These are phyloP conservation scores for Globisporangium acanthophoron DNA, from an alignment of 352 stramenopile species.

Conservation along the genomic window DNA sequence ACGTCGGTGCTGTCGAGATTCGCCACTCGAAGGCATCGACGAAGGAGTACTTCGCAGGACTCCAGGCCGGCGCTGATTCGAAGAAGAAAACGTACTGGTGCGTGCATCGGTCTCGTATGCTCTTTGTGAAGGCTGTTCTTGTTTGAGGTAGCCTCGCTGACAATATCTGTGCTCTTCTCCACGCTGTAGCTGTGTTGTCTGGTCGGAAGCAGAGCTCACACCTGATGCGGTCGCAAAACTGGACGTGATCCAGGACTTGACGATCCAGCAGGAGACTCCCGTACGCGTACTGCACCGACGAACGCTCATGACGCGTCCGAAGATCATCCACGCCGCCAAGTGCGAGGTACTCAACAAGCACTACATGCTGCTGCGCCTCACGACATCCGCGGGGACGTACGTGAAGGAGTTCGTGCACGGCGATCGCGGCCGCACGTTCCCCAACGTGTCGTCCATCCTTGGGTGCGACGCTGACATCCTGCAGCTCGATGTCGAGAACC, in stretches of 20 bases:
- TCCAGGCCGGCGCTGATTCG: constrained; percentile 76
- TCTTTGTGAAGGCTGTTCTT: not conserved
- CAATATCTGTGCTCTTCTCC: no score
- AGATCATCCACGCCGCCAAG: constrained; percentile 85
- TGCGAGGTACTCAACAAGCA: constrained; percentile 93
- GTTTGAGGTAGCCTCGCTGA: not conserved
- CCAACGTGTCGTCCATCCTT: constrained; percentile 91
- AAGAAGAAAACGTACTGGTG: constrained; percentile 89
- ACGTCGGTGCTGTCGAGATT: constrained; percentile 73
- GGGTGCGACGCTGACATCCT: constrained; percentile 94
- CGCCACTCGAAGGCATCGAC: constrained; percentile 71
- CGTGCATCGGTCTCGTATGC: constrained; percentile 1
- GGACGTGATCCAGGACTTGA: constrained; percentile 75
- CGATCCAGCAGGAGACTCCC: constrained; percentile 94
- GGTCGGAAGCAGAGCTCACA: constrained; percentile 57
- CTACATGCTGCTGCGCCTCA: constrained; percentile 95
- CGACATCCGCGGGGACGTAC: constrained; percentile 95
- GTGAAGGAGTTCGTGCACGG: constrained; percentile 99
- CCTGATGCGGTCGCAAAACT: constrained; percentile 61
- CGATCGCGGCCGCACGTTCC: constrained; percentile 96
- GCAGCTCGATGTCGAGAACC: constrained; percentile 94
- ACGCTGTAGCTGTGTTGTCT: constrained; percentile 67
- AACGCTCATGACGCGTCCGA: constrained; percentile 90
- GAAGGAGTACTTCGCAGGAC: constrained; percentile 74
- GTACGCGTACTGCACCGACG: constrained; percentile 97